A percentile compares a stretch with the other conserved stretches of the same genome.
Evolutionary conservation across 805 yeast genomes (phyloP).

Genomic region (Candida maltosa): DNA sequence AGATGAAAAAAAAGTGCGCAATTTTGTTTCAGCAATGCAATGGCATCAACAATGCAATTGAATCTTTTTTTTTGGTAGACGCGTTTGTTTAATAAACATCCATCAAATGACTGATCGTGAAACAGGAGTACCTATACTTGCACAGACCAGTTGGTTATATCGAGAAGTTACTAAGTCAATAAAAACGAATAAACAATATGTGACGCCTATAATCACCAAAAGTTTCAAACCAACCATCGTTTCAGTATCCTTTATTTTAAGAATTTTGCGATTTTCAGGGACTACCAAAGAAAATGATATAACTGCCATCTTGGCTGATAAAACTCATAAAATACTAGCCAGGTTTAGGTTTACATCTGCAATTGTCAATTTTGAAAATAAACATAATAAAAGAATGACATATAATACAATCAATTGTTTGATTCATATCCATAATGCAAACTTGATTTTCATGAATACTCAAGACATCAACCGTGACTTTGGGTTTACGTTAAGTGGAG

Average conservation of each 20-base stretch:
- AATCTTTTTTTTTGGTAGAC: no score
- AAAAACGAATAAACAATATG: conserved; percentile 5
- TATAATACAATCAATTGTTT: conserved; percentile 22
- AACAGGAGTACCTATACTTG: conserved; percentile 13
- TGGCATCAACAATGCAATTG: no score
- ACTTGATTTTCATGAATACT: conserved; percentile 19
- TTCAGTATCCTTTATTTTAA: conserved; percentile 21
- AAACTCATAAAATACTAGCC: conserved; percentile 26
- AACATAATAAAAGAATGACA: conserved; percentile 32
- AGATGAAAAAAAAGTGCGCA: no score
- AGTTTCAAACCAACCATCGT: conserved; percentile 11
- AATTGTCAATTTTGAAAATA: conserved; percentile 26
- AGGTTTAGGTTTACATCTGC: conserved; percentile 24
- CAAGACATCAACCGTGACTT: conserved; percentile 10
- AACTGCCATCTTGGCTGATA: conserved; percentile 30
- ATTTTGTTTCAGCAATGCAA: no score
- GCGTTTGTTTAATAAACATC: no score
- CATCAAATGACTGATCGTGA: no score
- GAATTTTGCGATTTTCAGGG: conserved; percentile 24
- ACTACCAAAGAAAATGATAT: conserved; percentile 20
- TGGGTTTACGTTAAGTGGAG: conserved; percentile 8
- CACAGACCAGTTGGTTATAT: conserved; percentile 25
- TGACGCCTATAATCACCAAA: conserved; percentile 13
- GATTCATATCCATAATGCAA: conserved; percentile 25
- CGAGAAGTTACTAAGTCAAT: conserved; percentile 9